Conservation (phyloP, 306 rosid genomes). For the Abrus precatorius region DNA sequence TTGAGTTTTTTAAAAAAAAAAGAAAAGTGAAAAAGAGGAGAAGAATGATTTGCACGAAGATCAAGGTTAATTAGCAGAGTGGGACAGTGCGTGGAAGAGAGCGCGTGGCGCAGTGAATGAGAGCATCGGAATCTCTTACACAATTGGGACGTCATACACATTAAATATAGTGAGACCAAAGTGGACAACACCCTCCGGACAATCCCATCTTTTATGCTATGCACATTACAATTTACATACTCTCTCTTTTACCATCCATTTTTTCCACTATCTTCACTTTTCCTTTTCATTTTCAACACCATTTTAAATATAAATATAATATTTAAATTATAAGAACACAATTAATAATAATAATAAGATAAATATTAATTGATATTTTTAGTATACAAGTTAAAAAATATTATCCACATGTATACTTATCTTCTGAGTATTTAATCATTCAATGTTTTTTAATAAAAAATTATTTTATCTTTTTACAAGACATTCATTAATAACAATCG, state of each 20-base stretch:
- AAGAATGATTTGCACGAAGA: constrained; percentile 42
- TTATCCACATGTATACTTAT: too few species aligned
- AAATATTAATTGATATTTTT: too few species aligned
- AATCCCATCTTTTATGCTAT: constrained; percentile 33
- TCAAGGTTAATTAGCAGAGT: constrained; percentile 34
- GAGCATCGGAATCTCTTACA: constrained; percentile 44
- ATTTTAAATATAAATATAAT: too few species aligned
- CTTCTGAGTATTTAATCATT: too few species aligned
- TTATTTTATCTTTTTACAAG: too few species aligned
- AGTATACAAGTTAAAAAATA: too few species aligned
- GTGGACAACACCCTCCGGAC: constrained; percentile 35
- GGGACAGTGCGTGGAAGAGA: neutral
- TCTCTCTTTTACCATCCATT: neutral
- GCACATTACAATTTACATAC: neutral
- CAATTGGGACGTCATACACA: constrained; percentile 46
- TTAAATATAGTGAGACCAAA: constrained; percentile 30
- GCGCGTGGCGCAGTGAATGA: constrained; percentile 38
- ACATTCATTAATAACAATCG: too few species aligned
- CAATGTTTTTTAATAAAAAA: too few species aligned
- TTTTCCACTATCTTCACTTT: too few species aligned
- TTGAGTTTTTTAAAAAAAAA: neutral
- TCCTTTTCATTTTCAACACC: too few species aligned
- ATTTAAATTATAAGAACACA: too few species aligned
- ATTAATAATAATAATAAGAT: too few species aligned
- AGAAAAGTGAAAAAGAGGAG: constrained; percentile 1